Evolutionary conservation across 2,329 filamentous ascomycete genomes (phyloP), one percentile per base, ranked within the genome.

Genomic region (Eutypella sp.): DNA sequence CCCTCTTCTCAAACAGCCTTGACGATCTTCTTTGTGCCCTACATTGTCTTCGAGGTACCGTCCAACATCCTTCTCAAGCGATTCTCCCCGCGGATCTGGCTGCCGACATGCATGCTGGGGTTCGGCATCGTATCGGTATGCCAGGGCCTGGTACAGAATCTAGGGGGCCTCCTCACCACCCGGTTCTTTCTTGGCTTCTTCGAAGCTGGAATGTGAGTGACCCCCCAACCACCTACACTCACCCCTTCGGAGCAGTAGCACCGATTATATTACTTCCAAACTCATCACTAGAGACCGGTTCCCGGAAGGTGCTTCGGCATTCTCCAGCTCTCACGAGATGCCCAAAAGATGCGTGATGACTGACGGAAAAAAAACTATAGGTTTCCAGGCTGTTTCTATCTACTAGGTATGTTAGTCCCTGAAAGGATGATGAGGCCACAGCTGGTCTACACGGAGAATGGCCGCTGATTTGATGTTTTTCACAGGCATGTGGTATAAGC

Each of bases 11-110:
- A n/a, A n/a, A n/a, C 38, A 63, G 61, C 84, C 1, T 72, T 91
- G 49, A 85, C 84, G 46, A 88, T 91, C 58, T 91, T 92, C 70
- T 92, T 91, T 66, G 78, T 91, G 1, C 86, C 87, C 1, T 92
- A 91, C 61, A 73, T 87, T 55, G 57, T 87, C 45, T 76, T 79
- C 55, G 83, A 88, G 69, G 87, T 91, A 46, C 84, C 84, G 0
- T 85, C 81, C 53, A 87, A 87, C 59, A 78, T 90, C 45, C 66
- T 89, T 23, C 69, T 91, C 41, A 90, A 90, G 69, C 67, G 66
- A 16, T 57, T 66, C 42, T 61, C 74, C 67, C 60, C 62, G 5
- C 57, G 56, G 11, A 46, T 63, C 49, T 65, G 62, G 87, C 73
- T 95, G 20, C 82, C 85, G 4, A 62, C 81, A 43, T 95, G 91